Evolutionary conservation across 31 red algal species (phyloP), one percentile per base, ranked within the genome.

Genomic region (Odonthalia washingtoniensis): DNA sequence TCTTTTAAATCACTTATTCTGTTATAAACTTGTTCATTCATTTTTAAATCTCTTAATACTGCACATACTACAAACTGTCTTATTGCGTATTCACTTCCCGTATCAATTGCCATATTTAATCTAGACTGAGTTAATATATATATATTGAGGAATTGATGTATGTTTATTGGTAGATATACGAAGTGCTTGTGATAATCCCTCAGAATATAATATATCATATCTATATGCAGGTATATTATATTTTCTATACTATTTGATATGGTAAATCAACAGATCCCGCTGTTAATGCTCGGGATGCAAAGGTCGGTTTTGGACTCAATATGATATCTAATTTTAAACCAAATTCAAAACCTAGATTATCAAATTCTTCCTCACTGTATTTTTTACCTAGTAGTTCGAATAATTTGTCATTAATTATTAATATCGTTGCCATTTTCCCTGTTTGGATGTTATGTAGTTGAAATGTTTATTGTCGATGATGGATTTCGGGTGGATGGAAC

Each of bases 391-490:
- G 83, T 35, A 90, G 69, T 31, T 78, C 84, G 74, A 99, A 94
- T 37, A 99, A 89, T 33, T 83, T 89, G 46, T 97, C 95, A 36
- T 90, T 86, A 2, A 79, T 49, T 43, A 99, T 90, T 3, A 90
- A 92, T 40, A 99, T 93, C 27, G 98, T 99, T 18, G 98, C 95
- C 98, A 99, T 99, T n/a, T n/a, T n/a, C n/a, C n/a, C n/a, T n/a
- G n/a, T n/a, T n/a, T n/a, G n/a, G n/a, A n/a, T n/a, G n/a, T n/a
- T n/a, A n/a, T n/a, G n/a, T n/a, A n/a, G n/a, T n/a, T n/a, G n/a
- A n/a, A n/a, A n/a, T n/a, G n/a, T n/a, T n/a, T n/a, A n/a, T n/a
- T n/a, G n/a, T n/a, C n/a, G n/a, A n/a, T n/a, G n/a, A n/a, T n/a
- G n/a, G n/a, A n/a, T n/a, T n/a, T n/a, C n/a, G n/a, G n/a, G n/a